A percentile compares a stretch with the other conserved stretches of the same genome.
These are phyloP conservation scores for Mikania micrantha DNA, from an alignment of 129 eudicot genomes.

Conservation along the genomic window DNA sequence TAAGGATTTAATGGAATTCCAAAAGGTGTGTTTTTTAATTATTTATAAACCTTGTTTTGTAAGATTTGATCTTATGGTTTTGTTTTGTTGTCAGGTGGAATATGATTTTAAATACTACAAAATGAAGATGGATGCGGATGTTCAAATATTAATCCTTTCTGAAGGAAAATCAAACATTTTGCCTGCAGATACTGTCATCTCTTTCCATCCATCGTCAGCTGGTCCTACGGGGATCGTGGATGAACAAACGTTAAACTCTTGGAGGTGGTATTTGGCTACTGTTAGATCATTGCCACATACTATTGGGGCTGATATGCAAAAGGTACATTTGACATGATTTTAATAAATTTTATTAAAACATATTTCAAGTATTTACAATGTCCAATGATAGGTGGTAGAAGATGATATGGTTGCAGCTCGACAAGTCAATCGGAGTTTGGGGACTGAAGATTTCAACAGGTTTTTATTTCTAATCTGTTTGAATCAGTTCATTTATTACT, in stretches of 20 bases:
- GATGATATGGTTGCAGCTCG: constrained; percentile 91
- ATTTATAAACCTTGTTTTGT: not conserved
- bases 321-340: constrained; percentile 38
- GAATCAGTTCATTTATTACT: too few species aligned
- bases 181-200: constrained; percentile 84
- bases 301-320: constrained; percentile 69
- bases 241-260: constrained; percentile 44
- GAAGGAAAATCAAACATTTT: constrained; percentile 82
- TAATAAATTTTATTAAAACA: not conserved
- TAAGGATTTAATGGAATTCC: constrained; percentile 58
- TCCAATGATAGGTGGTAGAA: constrained; percentile 53
- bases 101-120: constrained; percentile 80
- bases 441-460: constrained; percentile 87
- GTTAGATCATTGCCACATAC: constrained; percentile 60
- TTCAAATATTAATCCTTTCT: constrained; percentile 66
- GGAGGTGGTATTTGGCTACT: constrained; percentile 93
- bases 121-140: constrained; percentile 93
- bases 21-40: constrained; percentile 37
- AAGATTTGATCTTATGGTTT: not conserved
- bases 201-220: constrained; percentile 60
- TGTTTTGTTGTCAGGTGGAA: constrained; percentile 55
- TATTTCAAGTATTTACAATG: not conserved
- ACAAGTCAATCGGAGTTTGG: constrained; percentile 70
- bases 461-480: constrained; percentile 1
- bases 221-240: constrained; percentile 21